Percentiles rank a stretch among this genome's conserved stretches.
phyloP scores from a whole-genome alignment of 805 yeast species.

The Maudiozyma saulgeensis region DNA sequence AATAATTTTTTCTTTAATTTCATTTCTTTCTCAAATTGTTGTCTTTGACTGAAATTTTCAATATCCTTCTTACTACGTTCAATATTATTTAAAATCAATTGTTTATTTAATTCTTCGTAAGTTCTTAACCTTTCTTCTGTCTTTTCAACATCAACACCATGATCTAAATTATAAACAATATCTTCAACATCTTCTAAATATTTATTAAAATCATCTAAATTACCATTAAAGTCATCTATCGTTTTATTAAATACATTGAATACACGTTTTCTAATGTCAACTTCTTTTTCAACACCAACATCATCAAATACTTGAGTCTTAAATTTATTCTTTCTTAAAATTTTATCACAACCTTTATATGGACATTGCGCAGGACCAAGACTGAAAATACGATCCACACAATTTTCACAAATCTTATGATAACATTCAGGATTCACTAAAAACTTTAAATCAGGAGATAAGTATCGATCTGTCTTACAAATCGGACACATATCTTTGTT shows the following conservation, averaged over 20 bases:
- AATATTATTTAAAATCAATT: constrained; percentile 67
- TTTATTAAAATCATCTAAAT: constrained; percentile 52
- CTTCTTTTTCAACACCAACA: constrained; percentile 79
- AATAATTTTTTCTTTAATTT: constrained; percentile 39
- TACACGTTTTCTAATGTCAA: constrained; percentile 79
- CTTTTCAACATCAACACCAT: constrained; percentile 57
- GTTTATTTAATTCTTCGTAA: constrained; percentile 65
- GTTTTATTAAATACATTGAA: constrained; percentile 70
- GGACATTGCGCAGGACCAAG: constrained; percentile 97
- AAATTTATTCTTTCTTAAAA: constrained; percentile 77
- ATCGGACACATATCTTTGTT: constrained; percentile 87
- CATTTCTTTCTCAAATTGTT: constrained; percentile 62
- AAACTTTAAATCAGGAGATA: constrained; percentile 87
- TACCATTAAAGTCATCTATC: constrained; percentile 54
- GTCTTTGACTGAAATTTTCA: constrained; percentile 50
- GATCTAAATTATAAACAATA: constrained; percentile 64
- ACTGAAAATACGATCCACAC: constrained; percentile 91
- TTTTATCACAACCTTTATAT: constrained; percentile 81
- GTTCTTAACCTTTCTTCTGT: constrained; percentile 58
- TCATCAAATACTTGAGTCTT: constrained; percentile 92
- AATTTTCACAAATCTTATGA: constrained; percentile 93
- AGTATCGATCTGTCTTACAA: constrained; percentile 88
- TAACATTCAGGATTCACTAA: constrained; percentile 95
- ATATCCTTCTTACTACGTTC: constrained; percentile 63
- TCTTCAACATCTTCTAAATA: constrained; percentile 81